Conservation (phyloP, 2,329 filamentous ascomycete species). For the Ophiostoma tasmaniense region DNA sequence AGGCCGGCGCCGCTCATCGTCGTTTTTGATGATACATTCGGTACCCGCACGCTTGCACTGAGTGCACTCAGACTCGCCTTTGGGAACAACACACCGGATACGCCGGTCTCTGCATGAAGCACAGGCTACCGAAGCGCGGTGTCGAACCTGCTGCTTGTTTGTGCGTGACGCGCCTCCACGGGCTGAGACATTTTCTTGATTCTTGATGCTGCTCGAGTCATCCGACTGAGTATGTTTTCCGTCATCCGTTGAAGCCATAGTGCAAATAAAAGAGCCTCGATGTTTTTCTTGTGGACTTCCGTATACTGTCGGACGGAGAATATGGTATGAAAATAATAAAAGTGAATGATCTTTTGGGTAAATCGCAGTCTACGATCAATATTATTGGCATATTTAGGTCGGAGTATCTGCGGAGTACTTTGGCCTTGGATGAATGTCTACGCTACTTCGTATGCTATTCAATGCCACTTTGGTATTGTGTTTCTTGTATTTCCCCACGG, state of each 20-base stretch:
- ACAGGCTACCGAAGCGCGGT: constrained; percentile 47
- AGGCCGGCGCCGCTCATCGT: constrained; percentile 48
- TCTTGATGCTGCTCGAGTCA: constrained; percentile 24
- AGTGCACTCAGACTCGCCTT: constrained; percentile 41
- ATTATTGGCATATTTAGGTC: not conserved
- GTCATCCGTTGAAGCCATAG: constrained; percentile 15
- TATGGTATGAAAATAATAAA: not conserved
- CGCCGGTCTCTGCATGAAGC: constrained; percentile 42
- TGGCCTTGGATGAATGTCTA: not conserved
- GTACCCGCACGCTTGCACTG: constrained; percentile 44
- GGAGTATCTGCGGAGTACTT: not conserved
- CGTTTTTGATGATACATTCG: constrained; percentile 48
- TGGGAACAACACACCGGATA: constrained; percentile 44
- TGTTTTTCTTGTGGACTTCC: not conserved
- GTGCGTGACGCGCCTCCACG: constrained; percentile 22
- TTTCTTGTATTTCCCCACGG: not conserved
- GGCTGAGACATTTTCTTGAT: constrained; percentile 31
- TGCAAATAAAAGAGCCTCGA: not conserved
- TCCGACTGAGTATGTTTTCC: constrained; percentile 16
- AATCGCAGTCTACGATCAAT: not conserved
- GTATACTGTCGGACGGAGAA: not conserved
- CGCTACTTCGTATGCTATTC: not conserved
- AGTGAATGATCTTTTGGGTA: not conserved
- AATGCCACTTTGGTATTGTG: not conserved
- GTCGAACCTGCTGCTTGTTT: constrained; percentile 30